Conservation (phyloP, 176 grass and related monocot species). For the Aechmea fasciata region DNA sequence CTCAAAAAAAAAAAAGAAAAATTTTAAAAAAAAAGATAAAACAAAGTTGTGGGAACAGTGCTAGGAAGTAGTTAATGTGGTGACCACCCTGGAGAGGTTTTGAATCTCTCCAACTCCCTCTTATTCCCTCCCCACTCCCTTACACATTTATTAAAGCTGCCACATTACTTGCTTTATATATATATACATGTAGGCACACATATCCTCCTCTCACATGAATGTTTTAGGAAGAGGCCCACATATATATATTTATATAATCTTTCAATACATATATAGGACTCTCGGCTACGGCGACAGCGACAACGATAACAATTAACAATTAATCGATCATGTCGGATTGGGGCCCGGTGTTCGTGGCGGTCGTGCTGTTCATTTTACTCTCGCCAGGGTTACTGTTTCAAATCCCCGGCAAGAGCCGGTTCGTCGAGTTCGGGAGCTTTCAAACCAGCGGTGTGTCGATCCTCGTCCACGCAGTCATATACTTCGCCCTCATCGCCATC, state of each 20-base stretch:
- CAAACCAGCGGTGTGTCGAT: slow-evolving; percentile 56
- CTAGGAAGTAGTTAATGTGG: not conserved
- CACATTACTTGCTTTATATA: too few relatives aligned
- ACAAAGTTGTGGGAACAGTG: not conserved
- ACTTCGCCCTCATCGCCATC: slow-evolving; percentile 34
- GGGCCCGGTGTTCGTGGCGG: slow-evolving; percentile 49
- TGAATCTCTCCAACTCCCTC: not conserved
- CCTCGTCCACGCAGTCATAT: slow-evolving; percentile 46
- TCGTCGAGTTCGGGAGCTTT: slow-evolving; percentile 59
- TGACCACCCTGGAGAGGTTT: not conserved
- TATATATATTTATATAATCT: too few relatives aligned
- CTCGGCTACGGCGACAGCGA: too few relatives aligned
- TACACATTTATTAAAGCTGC: not conserved
- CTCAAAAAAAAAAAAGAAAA: not conserved
- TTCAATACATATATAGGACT: too few relatives aligned
- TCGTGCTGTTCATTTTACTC: slow-evolving; percentile 55
- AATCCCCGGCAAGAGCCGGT: slow-evolving; percentile 36
- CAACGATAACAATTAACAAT: too few relatives aligned
- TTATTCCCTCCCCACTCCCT: not conserved
- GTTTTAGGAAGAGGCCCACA: too few relatives aligned
- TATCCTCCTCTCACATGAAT: too few relatives aligned
- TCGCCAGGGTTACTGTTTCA: slow-evolving; percentile 64
- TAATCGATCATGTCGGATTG: slow-evolving; percentile 51
- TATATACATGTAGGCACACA: too few relatives aligned
- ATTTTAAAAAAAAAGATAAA: not conserved